Evolutionary conservation across 345 rosid species (phyloP), one percentile per base, ranked within the genome.

Genomic region (Sonneratia alba): DNA sequence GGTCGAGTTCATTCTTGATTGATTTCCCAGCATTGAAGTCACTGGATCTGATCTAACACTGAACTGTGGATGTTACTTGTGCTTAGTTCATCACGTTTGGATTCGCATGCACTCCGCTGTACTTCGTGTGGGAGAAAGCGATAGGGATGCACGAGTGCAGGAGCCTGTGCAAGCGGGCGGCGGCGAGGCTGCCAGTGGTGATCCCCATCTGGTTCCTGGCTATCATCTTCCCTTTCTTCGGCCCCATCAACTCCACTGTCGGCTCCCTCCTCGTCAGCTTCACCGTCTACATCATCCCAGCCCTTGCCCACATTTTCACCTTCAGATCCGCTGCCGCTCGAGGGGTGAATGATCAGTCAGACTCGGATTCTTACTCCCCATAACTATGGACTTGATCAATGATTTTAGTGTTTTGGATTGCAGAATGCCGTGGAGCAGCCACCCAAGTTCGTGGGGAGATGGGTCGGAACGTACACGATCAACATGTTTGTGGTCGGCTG

Each of bases 91-190:
- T 95, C 32, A 95, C 99, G 47, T 95, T 95, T 75, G 99, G 99
- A 24, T 95, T 90, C 42, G 99, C 99, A 0, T 92, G 97, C 86
- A 95, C 97, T 1, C 99, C 99, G 21, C 69, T 95, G 22, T 95
- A 95, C 75, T 95, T 95, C 63, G 99, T 95, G 36, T 95, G 99
- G 99, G 99, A 95, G 96, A 95, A 95, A 78, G 91, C 92, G 1
- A 95, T 95, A 15, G 97, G 97, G 61, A 85, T 95, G 90, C 99
- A 95, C 49, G 94, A 90, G 53, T 92, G 99, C 83, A 87, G 87
- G 74, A 95, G 99, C 84, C 63, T 95, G 74, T 95, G 97, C 81
- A 95, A 90, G 74, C 80, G 97, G 74, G 99, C 99, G 1, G 97
- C 97, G 0, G 96, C 92, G 0, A 89, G 99, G 79, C 77, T 95